A percentile compares a stretch with the other conserved stretches of the same genome.
Conservation (phyloP, 805 yeast species). For the Saturnispora mendoncae region DNA sequence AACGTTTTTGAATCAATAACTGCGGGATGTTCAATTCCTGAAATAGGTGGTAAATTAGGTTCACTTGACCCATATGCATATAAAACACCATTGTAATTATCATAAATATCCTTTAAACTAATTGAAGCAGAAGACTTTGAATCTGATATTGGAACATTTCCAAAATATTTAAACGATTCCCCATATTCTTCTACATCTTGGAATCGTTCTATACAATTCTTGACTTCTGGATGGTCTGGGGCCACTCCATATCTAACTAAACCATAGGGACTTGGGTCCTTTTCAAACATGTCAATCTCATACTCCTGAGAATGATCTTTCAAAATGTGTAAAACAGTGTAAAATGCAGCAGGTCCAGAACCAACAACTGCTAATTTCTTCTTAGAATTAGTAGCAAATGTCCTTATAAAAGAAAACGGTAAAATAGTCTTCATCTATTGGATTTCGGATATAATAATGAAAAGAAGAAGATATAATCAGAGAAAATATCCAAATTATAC, state of each 20-base stretch:
- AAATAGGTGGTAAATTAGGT: slow-evolving; percentile 31
- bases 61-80: slow-evolving; percentile 74
- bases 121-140: slow-evolving; percentile 22
- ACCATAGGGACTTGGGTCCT: slow-evolving; percentile 85
- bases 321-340: slow-evolving; percentile 69
- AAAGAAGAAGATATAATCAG: background rate
- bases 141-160: slow-evolving; percentile 56
- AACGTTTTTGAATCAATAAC: slow-evolving; percentile 76
- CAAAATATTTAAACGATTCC: slow-evolving; percentile 45
- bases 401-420: background rate
- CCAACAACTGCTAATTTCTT: slow-evolving; percentile 70
- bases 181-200: slow-evolving; percentile 31
- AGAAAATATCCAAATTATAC: background rate
- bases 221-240: slow-evolving; percentile 95
- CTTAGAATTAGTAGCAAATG: background rate
- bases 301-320: slow-evolving; percentile 24
- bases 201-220: slow-evolving; percentile 72
- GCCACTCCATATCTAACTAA: slow-evolving; percentile 94
- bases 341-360: slow-evolving; percentile 95
- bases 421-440: background rate
- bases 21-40: slow-evolving; percentile 49
- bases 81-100: slow-evolving; percentile 63
- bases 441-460: background rate
- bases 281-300: slow-evolving; percentile 70
- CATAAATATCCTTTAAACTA: slow-evolving; percentile 37